Evolutionary conservation across 148 eudicot species (phyloP).

Genomic region (Vaccinium vitisidaea): DNA sequence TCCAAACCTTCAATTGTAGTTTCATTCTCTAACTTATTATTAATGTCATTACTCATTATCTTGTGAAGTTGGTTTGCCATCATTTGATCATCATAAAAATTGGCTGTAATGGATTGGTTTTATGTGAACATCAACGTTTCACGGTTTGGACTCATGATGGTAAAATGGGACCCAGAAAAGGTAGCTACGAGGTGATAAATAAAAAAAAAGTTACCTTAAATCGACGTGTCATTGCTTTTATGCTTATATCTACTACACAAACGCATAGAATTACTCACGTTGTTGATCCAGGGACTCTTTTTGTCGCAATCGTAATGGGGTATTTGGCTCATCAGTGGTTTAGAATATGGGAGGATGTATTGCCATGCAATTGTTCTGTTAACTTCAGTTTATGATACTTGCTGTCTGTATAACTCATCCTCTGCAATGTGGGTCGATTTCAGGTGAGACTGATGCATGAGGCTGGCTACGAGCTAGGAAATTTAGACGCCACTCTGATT

Average conservation of each 20-base stretch:
- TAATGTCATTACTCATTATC: background rate
- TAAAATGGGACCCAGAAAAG: background rate
- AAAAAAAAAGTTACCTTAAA: too few relatives aligned
- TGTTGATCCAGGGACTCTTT: too few relatives aligned
- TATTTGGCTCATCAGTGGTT: too few relatives aligned
- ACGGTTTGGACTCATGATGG: background rate
- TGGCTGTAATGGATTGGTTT: background rate
- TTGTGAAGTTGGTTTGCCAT: background rate
- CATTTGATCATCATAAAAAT: background rate
- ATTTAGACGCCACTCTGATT: constrained; percentile 82
- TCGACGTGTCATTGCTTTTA: too few relatives aligned
- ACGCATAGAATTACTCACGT: too few relatives aligned
- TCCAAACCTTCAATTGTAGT: background rate
- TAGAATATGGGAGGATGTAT: too few relatives aligned
- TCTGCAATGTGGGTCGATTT: constrained; percentile 9
- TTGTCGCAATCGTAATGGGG: too few relatives aligned
- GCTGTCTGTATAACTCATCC: background rate
- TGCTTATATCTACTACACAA: too few relatives aligned
- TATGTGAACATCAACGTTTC: background rate
- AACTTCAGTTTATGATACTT: too few relatives aligned
- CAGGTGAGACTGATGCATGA: constrained; percentile 90
- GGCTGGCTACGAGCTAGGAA: constrained; percentile 96
- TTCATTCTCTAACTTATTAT: background rate
- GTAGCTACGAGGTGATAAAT: background rate
- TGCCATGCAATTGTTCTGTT: too few relatives aligned